phyloP scores from a whole-genome alignment of 2,329 filamentous ascomycete species.

The Fusarium fujikuroi region DNA sequence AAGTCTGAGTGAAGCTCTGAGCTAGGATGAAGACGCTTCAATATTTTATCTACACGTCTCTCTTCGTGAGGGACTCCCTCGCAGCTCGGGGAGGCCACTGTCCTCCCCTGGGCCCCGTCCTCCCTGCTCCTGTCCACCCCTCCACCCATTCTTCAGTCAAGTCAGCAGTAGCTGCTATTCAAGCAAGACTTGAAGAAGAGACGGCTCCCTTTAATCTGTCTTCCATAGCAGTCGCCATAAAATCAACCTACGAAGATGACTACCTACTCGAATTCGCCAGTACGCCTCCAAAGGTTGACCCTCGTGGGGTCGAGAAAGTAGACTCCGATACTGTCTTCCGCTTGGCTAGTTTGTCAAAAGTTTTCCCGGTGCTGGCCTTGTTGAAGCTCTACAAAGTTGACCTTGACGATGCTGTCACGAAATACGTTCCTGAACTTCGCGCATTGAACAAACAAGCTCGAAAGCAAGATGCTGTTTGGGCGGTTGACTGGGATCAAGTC shows the following conservation, averaged over 20 bases:
- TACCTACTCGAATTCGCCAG: slow-evolving; percentile 16
- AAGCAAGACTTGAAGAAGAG: neutral
- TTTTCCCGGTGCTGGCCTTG: slow-evolving; percentile 8
- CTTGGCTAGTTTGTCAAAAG: slow-evolving; percentile 16
- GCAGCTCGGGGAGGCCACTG: slow-evolving; percentile 23
- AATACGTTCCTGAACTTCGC: slow-evolving; percentile 18
- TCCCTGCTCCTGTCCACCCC: slow-evolving; percentile 1
- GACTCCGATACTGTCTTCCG: slow-evolving; percentile 17
- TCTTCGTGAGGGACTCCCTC: neutral
- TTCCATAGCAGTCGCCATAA: slow-evolving; percentile 1
- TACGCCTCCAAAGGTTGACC: slow-evolving; percentile 7
- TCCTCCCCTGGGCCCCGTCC: neutral
- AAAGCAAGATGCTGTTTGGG: slow-evolving; percentile 14
- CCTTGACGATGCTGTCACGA: slow-evolving; percentile 12
- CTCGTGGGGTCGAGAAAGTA: slow-evolving; percentile 6
- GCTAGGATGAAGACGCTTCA: neutral
- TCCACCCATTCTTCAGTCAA: neutral
- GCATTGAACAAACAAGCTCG: slow-evolving; percentile 8
- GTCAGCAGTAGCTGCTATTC: neutral
- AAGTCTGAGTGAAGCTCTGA: rapidly evolving
- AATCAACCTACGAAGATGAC: slow-evolving; percentile 13
- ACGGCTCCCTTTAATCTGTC: neutral
- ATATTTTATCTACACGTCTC: neutral
- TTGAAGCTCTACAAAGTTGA: neutral
- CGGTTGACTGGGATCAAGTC: slow-evolving; percentile 15